These are phyloP conservation scores for Glaciozyma antarctica DNA, from an alignment of 768 basidiomycete species.

Conservation along the genomic window DNA sequence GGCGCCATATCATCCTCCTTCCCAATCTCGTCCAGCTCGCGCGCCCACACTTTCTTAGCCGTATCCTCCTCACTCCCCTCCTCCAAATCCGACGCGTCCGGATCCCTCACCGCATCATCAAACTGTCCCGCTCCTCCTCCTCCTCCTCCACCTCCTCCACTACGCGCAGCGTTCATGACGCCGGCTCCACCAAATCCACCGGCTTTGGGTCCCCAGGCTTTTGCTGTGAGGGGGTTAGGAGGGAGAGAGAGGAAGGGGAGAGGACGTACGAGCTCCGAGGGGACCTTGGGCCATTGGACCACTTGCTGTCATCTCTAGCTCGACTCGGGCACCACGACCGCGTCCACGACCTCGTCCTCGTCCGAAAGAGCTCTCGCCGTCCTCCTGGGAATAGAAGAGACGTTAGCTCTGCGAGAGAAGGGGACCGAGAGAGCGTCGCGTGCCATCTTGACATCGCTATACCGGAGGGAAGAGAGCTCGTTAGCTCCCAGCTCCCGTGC, in stretches of 20 bases:
- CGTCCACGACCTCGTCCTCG: conserved; percentile 18
- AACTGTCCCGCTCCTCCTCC: conserved; percentile 13
- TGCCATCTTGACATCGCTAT: conserved; percentile 30
- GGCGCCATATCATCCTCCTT: conserved; percentile 32
- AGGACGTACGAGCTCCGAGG: conserved; percentile 19
- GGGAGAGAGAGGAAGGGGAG: background rate
- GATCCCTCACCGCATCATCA: conserved; percentile 26
- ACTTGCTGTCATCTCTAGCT: conserved; percentile 27
- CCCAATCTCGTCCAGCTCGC: conserved; percentile 34
- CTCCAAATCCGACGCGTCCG: conserved; percentile 33
- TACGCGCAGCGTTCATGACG: conserved; percentile 29
- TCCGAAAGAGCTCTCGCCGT: background rate
- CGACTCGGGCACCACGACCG: conserved; percentile 7
- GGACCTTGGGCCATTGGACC: conserved; percentile 34
- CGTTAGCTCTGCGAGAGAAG: background rate
- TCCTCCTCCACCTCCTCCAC: conserved; percentile 2
- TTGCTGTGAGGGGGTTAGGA: background rate
- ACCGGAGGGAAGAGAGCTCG: background rate
- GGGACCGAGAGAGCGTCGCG: background rate
- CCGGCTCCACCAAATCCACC: conserved; percentile 13
- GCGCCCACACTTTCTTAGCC: conserved; percentile 21
- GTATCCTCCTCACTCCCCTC: conserved; percentile 18
- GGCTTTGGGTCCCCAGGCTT: background rate
- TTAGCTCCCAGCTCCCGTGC: background rate
- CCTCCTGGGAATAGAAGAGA: background rate